Percentiles rank a stretch among this genome's conserved stretches.
Conservation (phyloP, 345 rosid species). For the Citrus hindsii region DNA sequence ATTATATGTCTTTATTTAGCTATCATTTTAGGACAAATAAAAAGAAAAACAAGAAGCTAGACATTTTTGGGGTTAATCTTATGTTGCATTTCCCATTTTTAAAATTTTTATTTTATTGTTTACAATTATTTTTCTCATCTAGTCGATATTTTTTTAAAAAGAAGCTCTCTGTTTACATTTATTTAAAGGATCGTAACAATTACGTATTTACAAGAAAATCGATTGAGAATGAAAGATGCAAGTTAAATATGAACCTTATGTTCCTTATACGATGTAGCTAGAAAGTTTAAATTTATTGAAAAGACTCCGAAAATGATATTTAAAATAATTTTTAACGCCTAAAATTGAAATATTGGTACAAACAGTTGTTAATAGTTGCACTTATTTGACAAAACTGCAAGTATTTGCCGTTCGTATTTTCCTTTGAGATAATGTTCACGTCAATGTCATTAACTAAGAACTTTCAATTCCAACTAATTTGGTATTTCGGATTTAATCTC, state of each 20-base stretch:
- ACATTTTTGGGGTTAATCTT: no score
- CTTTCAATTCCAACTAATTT: not conserved
- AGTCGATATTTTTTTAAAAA: no score
- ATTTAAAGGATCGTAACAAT: no score
- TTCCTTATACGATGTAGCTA: not conserved
- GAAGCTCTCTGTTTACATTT: no score
- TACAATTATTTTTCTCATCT: no score
- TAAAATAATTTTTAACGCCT: not conserved
- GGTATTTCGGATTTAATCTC: no score
- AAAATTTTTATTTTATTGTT: no score
- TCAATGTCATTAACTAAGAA: not conserved
- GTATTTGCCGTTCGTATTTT: not conserved
- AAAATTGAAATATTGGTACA: not conserved
- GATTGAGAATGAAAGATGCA: not conserved
- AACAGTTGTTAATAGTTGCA: not conserved
- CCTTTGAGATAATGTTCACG: not conserved
- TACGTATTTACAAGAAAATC: no score
- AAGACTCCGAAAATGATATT: no score
- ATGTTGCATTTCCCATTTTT: rapidly evolving
- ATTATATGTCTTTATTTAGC: no score
- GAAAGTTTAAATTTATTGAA: not conserved
- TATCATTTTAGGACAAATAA: no score
- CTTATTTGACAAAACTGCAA: not conserved
- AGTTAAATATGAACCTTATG: not conserved
- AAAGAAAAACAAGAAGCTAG: no score